Conservation (phyloP, 306 rosid species). For the Parietaria judaica region DNA sequence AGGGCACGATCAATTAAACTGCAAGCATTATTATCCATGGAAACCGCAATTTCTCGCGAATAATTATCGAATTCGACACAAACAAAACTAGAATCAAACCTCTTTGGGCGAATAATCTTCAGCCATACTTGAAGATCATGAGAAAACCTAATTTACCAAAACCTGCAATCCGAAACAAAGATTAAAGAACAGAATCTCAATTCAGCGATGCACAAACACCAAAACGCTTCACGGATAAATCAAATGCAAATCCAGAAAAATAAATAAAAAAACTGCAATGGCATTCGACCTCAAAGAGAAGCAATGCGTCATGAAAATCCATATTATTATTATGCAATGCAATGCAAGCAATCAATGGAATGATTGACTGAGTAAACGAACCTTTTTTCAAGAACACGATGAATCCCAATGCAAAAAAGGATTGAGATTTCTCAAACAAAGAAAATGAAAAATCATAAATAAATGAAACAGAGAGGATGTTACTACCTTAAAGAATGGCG, state of each 20-base stretch:
- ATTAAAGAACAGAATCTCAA: slow-evolving; percentile 10
- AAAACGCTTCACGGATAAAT: slow-evolving; percentile 23
- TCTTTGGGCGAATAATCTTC: slow-evolving; percentile 44
- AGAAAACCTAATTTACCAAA: slow-evolving; percentile 29
- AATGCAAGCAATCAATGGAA: too few relatives aligned
- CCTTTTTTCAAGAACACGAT: slow-evolving; percentile 19
- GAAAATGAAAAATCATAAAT: background rate
- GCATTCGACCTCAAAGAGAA: slow-evolving; percentile 13
- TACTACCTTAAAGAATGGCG: slow-evolving; percentile 13
- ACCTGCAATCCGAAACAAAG: slow-evolving; percentile 34
- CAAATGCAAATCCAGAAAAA: slow-evolving; percentile 22
- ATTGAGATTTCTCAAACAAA: slow-evolving; percentile 19
- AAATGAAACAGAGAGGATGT: slow-evolving; percentile 5
- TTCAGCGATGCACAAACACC: slow-evolving; percentile 17
- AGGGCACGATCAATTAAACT: background rate
- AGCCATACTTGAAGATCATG: slow-evolving; percentile 28
- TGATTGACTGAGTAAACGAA: slow-evolving; percentile 44
- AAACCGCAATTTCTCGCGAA: background rate
- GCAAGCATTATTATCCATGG: background rate
- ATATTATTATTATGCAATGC: too few relatives aligned
- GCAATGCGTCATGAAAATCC: slow-evolving; percentile 17
- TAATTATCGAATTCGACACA: slow-evolving; percentile 21
- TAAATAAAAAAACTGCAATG: slow-evolving; percentile 24
- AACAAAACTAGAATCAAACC: slow-evolving; percentile 43
- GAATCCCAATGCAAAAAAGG: slow-evolving; percentile 2